A percentile compares a stretch with the other conserved stretches of the same genome.
phyloP scores from a whole-genome alignment of 768 basidiomycete genomes.

The Trametes meyenii region DNA sequence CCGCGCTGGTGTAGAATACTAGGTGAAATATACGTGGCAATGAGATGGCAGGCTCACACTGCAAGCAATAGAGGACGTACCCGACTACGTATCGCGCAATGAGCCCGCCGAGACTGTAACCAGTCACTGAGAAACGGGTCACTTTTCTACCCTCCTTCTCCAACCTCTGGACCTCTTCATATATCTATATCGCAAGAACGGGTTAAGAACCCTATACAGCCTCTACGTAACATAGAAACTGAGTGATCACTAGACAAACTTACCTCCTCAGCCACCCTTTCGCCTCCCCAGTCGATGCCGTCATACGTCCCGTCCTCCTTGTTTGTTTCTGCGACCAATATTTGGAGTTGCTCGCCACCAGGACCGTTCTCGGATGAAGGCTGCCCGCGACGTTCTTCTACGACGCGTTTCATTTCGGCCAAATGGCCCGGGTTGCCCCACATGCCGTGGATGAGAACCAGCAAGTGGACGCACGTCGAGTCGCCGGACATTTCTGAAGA shows the following conservation, averaged over 20 bases:
- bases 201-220: neutral
- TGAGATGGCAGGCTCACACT: neutral
- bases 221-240: neutral
- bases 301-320: conserved; percentile 73
- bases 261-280: conserved; percentile 81
- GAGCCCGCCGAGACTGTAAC: conserved; percentile 83
- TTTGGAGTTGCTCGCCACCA: conserved; percentile 52
- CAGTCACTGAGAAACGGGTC: conserved; percentile 70
- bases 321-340: conserved; percentile 70
- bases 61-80: conserved; percentile 35
- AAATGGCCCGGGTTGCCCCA: conserved; percentile 80
- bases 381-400: conserved; percentile 45
- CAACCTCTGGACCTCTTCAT: conserved; percentile 55
- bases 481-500: conserved; percentile 1
- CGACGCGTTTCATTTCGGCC: conserved; percentile 55
- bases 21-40: too few relatives aligned
- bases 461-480: conserved; percentile 39
- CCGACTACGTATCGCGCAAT: conserved; percentile 80
- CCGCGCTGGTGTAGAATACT: conserved; percentile 66
- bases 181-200: conserved; percentile 45
- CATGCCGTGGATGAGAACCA: conserved; percentile 64
- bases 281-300: conserved; percentile 83
- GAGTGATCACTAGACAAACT: conserved; percentile 14
- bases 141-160: conserved; percentile 58
- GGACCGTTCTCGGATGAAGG: conserved; percentile 29